Evolutionary conservation across 2,329 filamentous ascomycete species (phyloP).

Genomic region (Magnaporthiopsis incrustans): DNA sequence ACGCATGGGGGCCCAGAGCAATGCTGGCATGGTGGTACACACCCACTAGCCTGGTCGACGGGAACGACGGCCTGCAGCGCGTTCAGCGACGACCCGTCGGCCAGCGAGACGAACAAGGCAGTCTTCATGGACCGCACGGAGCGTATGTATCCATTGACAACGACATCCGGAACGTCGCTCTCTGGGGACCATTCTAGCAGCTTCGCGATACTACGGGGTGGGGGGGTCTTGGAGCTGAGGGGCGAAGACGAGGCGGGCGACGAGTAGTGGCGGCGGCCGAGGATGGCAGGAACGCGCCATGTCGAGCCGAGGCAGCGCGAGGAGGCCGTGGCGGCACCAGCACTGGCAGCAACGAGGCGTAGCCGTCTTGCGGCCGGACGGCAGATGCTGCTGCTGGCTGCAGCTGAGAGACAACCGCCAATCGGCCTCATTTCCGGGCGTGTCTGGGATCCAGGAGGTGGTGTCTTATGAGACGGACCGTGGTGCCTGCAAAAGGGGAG

Average conservation of each 20-base stretch:
- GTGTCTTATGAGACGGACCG: not conserved
- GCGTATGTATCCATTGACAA: constrained; percentile 71
- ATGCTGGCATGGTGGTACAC: constrained; percentile 26
- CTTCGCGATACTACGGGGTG: constrained; percentile 41
- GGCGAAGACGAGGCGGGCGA: not conserved
- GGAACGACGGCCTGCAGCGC: constrained; percentile 75
- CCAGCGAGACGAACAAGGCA: constrained; percentile 73
- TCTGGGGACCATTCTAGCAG: constrained; percentile 45
- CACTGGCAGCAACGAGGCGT: not conserved
- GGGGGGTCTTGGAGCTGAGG: constrained; percentile 9
- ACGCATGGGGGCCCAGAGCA: not conserved
- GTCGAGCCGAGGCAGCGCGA: not conserved
- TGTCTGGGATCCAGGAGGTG: constrained; percentile 1
- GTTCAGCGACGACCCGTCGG: constrained; percentile 76
- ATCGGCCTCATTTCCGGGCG: constrained; percentile 6
- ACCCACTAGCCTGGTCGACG: constrained; percentile 65
- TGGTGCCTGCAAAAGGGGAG: not conserved
- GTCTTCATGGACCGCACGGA: constrained; percentile 82
- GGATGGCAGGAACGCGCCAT: not conserved
- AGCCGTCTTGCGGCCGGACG: not conserved
- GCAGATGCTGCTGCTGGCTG: not conserved
- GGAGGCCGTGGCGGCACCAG: not conserved
- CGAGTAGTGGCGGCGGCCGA: not conserved
- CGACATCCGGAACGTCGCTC: constrained; percentile 38
- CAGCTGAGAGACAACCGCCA: constrained; percentile 2